Percentiles rank a stretch among this genome's conserved stretches.
Conservation (phyloP, 768 basidiomycete genomes). For the Mycena epipterygia region DNA sequence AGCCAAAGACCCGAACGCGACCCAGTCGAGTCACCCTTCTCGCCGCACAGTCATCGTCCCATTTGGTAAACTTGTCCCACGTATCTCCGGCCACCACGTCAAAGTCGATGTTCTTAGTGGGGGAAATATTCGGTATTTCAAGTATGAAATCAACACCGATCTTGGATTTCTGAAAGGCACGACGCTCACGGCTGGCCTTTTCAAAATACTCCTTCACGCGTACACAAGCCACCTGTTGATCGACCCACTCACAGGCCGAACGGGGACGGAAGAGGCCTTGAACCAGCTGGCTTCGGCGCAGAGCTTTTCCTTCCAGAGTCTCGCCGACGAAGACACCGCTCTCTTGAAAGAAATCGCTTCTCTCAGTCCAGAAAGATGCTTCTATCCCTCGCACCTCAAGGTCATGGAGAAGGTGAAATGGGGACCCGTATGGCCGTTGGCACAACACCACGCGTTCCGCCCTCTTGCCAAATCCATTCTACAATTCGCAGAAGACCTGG, state of each 20-base stretch:
- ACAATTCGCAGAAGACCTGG: slow-evolving; percentile 38
- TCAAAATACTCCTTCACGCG: slow-evolving; percentile 61
- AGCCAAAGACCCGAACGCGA: slow-evolving; percentile 35
- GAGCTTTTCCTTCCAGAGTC: slow-evolving; percentile 55
- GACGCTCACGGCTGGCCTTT: slow-evolving; percentile 49
- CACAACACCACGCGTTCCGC: slow-evolving; percentile 50
- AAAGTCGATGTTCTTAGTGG: slow-evolving; percentile 37
- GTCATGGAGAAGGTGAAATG: slow-evolving; percentile 58
- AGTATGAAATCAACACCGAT: slow-evolving; percentile 49
- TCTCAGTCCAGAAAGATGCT: slow-evolving; percentile 51
- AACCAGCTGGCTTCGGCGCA: slow-evolving; percentile 51
- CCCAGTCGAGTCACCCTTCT: slow-evolving; percentile 40
- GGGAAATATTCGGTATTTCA: slow-evolving; percentile 36
- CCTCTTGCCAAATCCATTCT: slow-evolving; percentile 44
- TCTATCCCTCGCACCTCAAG: slow-evolving; percentile 52
- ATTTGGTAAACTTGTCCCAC: slow-evolving; percentile 45
- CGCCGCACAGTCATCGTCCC: slow-evolving; percentile 54
- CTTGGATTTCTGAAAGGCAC: slow-evolving; percentile 47
- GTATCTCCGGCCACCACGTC: slow-evolving; percentile 37
- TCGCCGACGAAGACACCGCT: slow-evolving; percentile 44
- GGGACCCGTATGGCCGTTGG: slow-evolving; percentile 41
- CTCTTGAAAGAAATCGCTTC: slow-evolving; percentile 50
- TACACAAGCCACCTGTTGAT: slow-evolving; percentile 55
- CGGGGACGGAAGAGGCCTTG: slow-evolving; percentile 62
- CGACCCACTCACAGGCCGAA: slow-evolving; percentile 59